Evolutionary conservation across 2,329 filamentous ascomycete species (phyloP), one percentile per base, ranked within the genome.

Genomic region (Tolypocladium tropicale): DNA sequence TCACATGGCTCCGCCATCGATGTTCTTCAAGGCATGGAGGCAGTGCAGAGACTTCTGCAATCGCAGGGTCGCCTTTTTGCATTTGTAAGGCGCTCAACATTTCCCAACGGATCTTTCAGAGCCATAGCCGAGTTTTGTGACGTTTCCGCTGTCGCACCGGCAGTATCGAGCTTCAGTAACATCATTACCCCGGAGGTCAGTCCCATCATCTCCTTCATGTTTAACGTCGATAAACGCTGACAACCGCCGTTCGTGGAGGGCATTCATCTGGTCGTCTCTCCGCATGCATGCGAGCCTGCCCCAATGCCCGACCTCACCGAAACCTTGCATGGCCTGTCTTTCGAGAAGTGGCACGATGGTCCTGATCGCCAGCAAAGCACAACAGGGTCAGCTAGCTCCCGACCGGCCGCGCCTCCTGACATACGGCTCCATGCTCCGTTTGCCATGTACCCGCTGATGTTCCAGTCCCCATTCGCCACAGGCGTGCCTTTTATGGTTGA

Each of bases 111-210:
- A 9, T 63, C 74, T 6, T 73, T 80, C 59, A 73, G 70, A 54
- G 76, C 78, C 9, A 66, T 81, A 51, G 75, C 76, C 2, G 81
- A 84, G 61, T 84, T 78, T 56, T 76, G 74, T 54, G 79, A 83
- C 58, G 69, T 73, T 25, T 71, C 74, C 2, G 66, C 74, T 53
- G 77, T 78, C 11, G 50, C 72, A 18, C 62, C 63, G 5, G 75
- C 76, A 6, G 68, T 76, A 4, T 63, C 70, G 9, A 70, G 69
- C 56, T 72, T 74, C 49, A 62, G 61, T 18, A 59, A 59, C 25
- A 58, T 61, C 7, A 52, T 63, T 5, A 61, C 60, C 11, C 43
- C 59, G 0, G 63, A 70, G 55, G 70, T 71, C 58, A 61, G 64
- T 57, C 1, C 32, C 16, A 21, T 14, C n/a, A n/a, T 7, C 4